A percentile compares a stretch with the other conserved stretches of the same genome.
Conservation (phyloP, 2,329 filamentous ascomycete species). For the Macrophomina tecta region DNA sequence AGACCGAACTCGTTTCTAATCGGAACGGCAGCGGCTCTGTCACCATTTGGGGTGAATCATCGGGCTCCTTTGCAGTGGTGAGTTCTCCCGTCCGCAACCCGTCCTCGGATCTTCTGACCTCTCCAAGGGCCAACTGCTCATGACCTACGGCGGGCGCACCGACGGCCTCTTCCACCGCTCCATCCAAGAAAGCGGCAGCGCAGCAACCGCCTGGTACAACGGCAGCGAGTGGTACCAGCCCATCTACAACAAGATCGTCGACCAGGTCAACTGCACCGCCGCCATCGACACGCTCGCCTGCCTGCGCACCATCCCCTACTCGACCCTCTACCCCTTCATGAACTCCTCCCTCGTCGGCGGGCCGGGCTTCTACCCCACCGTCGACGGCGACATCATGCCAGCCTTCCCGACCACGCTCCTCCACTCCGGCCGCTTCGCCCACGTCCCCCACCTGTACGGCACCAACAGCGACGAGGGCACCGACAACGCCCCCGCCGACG, state of each 20-base stretch:
- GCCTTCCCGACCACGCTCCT: conserved; percentile 20
- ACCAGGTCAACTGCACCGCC: conserved; percentile 35
- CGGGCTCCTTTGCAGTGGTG: conserved; percentile 24
- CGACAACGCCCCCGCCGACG: conserved; percentile 24
- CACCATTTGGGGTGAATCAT: conserved; percentile 28
- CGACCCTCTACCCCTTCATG: conserved; percentile 32
- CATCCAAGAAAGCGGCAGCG: conserved; percentile 46
- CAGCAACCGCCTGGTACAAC: conserved; percentile 48
- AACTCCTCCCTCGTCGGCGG: conserved; percentile 22
- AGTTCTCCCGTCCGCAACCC: neutral
- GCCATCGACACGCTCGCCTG: conserved; percentile 27
- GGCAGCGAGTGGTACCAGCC: conserved; percentile 40
- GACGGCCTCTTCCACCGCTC: conserved; percentile 45
- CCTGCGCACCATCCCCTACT: conserved; percentile 26
- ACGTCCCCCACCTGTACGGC: conserved; percentile 23
- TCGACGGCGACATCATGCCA: conserved; percentile 25
- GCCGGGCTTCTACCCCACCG: conserved; percentile 25
- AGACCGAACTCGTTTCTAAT: neutral
- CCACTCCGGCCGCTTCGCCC: conserved; percentile 22
- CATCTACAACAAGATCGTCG: conserved; percentile 37
- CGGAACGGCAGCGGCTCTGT: neutral
- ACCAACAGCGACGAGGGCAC: conserved; percentile 24
- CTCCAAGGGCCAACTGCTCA: conserved; percentile 40
- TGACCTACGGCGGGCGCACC: conserved; percentile 43
- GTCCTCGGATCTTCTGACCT: neutral